Percentiles rank a stretch among this genome's conserved stretches.
Conservation (phyloP, 2,329 filamentous ascomycete genomes). For the Chrysoporthe deuterocubensis region DNA sequence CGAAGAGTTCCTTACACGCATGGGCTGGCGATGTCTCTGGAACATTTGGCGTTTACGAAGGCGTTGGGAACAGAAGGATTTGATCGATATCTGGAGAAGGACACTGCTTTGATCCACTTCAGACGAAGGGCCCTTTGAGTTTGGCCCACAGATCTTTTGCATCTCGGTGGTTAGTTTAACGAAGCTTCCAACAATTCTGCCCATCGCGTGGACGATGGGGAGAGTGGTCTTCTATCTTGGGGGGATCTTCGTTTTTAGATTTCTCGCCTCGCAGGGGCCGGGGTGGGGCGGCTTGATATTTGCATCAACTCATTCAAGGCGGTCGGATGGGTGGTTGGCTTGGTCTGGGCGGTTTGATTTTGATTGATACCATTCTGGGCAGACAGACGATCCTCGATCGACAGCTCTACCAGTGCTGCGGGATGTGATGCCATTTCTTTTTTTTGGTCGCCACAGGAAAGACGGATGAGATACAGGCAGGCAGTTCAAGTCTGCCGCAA, state of each 20-base stretch:
- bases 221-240: background rate
- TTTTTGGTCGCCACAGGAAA: background rate
- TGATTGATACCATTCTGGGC: slow-evolving; percentile 10
- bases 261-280: background rate
- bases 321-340: background rate
- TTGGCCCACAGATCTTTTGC: background rate
- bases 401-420: background rate
- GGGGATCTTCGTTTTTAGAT: background rate
- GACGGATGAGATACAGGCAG: background rate
- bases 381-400: background rate
- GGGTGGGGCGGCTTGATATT: background rate
- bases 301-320: background rate
- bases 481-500: background rate
- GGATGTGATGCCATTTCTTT: background rate
- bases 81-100: background rate
- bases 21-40: background rate
- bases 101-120: background rate
- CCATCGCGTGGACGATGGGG: background rate
- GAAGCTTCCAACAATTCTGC: background rate
- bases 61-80: background rate
- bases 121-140: background rate
- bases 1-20: background rate
- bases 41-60: slow-evolving; percentile 2
- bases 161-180: background rate
- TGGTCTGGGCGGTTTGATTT: slow-evolving; percentile 3